phyloP scores from a whole-genome alignment of 768 basidiomycete genomes.

The Panaeolus papilionaceus region DNA sequence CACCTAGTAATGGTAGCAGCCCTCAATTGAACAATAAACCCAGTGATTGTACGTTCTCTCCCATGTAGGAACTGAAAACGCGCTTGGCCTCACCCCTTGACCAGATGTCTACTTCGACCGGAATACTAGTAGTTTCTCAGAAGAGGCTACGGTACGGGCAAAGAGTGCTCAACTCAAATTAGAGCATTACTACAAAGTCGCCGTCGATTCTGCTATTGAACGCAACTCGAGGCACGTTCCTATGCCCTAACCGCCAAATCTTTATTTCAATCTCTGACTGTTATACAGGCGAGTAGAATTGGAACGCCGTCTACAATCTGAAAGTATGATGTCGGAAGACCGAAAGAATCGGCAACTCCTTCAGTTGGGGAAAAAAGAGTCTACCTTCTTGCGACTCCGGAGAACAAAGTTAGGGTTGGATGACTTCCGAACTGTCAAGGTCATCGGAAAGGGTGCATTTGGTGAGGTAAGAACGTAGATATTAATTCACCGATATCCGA shows the following conservation, averaged over 20 bases:
- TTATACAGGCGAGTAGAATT: constrained; percentile 79
- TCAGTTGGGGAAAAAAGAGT: constrained; percentile 87
- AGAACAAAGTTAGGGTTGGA: constrained; percentile 90
- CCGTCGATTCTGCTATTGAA: constrained; percentile 94
- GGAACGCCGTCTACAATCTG: constrained; percentile 78
- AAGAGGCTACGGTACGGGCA: constrained; percentile 81
- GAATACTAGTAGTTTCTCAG: constrained; percentile 75
- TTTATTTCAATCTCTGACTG: background rate
- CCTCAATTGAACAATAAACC: constrained; percentile 1
- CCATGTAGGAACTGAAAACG: background rate
- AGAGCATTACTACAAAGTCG: constrained; percentile 96
- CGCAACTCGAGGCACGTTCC: constrained; percentile 80
- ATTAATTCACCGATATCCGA: background rate
- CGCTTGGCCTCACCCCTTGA: background rate
- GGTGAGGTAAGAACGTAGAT: constrained; percentile 72
- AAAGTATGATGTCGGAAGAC: constrained; percentile 77
- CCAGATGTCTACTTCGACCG: constrained; percentile 92
- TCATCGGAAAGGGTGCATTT: constrained; percentile 99
- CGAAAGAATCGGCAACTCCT: constrained; percentile 85
- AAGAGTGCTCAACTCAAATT: constrained; percentile 94
- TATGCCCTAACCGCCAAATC: background rate
- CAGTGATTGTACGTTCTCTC: constrained; percentile 12
- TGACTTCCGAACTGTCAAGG: constrained; percentile 96
- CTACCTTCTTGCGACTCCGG: constrained; percentile 84
- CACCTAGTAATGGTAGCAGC: background rate